Evolutionary conservation across 106 monocot genomes (phyloP).

Genomic region (Apostasia ramifera): DNA sequence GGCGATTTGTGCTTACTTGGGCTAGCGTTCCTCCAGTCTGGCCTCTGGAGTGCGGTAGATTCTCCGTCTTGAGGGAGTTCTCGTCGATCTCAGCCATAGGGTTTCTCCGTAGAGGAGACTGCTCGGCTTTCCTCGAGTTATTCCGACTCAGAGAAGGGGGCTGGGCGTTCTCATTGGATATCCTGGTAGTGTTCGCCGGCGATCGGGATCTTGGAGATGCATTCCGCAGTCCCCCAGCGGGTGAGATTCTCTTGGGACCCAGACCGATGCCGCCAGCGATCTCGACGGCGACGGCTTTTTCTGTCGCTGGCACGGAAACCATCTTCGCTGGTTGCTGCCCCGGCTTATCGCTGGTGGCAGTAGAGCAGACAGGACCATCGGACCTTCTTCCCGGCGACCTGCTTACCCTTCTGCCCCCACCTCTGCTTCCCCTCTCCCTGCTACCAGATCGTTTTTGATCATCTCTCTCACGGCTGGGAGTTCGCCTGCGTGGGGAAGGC

Average conservation of each 20-base stretch:
- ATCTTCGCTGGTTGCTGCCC: constrained; percentile 59
- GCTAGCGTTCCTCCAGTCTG: neutral
- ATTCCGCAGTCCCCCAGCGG: constrained; percentile 11
- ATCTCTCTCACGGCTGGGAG: constrained; percentile 52
- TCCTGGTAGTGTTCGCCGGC: constrained; percentile 25
- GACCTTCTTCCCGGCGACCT: constrained; percentile 72
- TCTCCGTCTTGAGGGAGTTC: constrained; percentile 22
- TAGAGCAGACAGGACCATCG: constrained; percentile 16
- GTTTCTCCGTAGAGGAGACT: constrained; percentile 62
- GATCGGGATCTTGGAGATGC: constrained; percentile 53
- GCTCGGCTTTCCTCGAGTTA: constrained; percentile 79
- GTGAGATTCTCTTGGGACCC: constrained; percentile 2
- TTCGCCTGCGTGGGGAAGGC: constrained; percentile 58
- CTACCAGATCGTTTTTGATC: constrained; percentile 50
- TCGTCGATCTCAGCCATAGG: constrained; percentile 86
- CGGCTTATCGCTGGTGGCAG: constrained; percentile 17
- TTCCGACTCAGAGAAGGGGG: constrained; percentile 63
- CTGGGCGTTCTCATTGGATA: constrained; percentile 40
- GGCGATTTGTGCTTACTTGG: constrained; percentile 2
- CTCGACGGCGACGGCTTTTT: constrained; percentile 20
- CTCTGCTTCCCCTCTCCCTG: constrained; percentile 43
- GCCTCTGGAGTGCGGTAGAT: too few relatives aligned
- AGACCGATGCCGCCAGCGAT: neutral
- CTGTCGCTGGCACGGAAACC: constrained; percentile 77
- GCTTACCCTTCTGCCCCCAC: constrained; percentile 45